Percentiles rank a stretch among this genome's conserved stretches.
Conservation (phyloP, 2,329 filamentous ascomycete species). For the Colletotrichum tropicale region DNA sequence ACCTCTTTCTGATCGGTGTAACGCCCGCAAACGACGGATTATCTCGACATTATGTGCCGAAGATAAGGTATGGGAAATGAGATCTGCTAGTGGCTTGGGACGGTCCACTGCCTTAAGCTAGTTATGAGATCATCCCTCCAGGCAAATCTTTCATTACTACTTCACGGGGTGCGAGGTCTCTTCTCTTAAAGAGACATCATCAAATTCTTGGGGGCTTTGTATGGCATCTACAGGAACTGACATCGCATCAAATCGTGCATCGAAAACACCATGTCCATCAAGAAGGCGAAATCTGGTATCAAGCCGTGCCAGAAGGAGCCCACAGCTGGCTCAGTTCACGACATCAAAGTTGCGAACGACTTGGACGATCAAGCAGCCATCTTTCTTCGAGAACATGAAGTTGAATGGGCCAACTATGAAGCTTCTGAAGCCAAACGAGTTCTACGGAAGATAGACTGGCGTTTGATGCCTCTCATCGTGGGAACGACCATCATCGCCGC, state of each 20-base stretch:
- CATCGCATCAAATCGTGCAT: background rate
- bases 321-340: background rate
- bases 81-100: background rate
- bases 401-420: background rate
- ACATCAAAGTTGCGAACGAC: background rate
- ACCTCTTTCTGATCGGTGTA: background rate
- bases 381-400: background rate
- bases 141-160: background rate
- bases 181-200: background rate
- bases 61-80: background rate
- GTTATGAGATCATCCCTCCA: background rate
- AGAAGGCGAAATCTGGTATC: background rate
- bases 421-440: background rate
- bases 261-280: background rate
- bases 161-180: background rate
- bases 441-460: constrained; percentile 8
- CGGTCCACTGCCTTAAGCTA: background rate
- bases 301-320: background rate
- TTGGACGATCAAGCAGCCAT: background rate
- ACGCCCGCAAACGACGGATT: background rate
- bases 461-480: constrained; percentile 5
- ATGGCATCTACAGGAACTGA: background rate
- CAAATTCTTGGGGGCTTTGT: background rate
- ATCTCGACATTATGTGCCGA: background rate
- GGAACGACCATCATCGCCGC: background rate